Conservation (phyloP, 306 rosid species). For the Castanea mollissima region DNA sequence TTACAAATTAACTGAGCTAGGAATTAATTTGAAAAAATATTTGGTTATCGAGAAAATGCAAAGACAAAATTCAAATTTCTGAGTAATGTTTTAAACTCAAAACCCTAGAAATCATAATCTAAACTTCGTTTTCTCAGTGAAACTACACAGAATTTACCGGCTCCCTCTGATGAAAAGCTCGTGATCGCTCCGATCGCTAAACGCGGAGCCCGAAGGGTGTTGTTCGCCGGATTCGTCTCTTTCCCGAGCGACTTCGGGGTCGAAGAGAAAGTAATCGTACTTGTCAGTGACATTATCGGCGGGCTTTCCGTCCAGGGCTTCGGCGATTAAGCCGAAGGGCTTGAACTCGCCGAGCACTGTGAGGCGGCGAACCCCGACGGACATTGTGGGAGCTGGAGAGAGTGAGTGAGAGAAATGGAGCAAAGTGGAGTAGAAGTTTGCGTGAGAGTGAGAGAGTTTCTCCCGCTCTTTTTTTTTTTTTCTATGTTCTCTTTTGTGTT, state of each 20-base stretch:
- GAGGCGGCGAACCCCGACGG: constrained; percentile 60
- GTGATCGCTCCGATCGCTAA: constrained; percentile 64
- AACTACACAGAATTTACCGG: constrained; percentile 37
- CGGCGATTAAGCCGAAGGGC: constrained; percentile 92
- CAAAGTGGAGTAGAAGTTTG: not conserved
- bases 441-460: not conserved
- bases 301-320: constrained; percentile 85
- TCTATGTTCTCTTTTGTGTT: not conserved
- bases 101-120: not conserved
- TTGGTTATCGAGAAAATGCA: not conserved
- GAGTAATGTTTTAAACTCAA: not conserved
- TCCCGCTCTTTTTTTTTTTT: constrained; percentile 30
- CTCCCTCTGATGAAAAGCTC: constrained; percentile 86
- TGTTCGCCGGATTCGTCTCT: constrained; percentile 52
- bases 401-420: not conserved
- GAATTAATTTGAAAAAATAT: not conserved
- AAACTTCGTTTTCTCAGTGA: not conserved
- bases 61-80: not conserved
- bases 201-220: constrained; percentile 47
- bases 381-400: constrained; percentile 33
- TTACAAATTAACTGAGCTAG: not conserved
- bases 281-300: constrained; percentile 51
- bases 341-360: constrained; percentile 91
- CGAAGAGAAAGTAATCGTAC: constrained; percentile 84
- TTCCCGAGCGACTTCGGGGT: constrained; percentile 64